phyloP scores from a whole-genome alignment of 768 basidiomycete genomes.

The Crucibulum laeve region DNA sequence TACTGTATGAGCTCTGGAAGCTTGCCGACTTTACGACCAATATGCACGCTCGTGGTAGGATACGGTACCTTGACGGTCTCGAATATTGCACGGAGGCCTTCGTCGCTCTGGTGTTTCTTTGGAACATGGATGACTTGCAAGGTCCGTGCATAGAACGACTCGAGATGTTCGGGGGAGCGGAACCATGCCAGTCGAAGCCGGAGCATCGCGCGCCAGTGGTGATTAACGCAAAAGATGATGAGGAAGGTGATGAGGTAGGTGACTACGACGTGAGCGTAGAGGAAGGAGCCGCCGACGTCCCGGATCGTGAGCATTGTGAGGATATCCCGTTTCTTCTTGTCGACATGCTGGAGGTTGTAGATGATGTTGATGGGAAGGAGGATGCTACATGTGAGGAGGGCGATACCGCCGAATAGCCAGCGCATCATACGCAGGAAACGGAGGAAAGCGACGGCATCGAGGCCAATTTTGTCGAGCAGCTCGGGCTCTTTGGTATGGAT shows the following conservation, averaged over 20 bases:
- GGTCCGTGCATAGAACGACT: slow-evolving; percentile 92
- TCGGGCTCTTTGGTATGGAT: slow-evolving; percentile 84
- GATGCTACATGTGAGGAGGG: slow-evolving; percentile 59
- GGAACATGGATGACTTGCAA: slow-evolving; percentile 78
- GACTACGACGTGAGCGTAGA: slow-evolving; percentile 82
- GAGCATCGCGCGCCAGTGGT: slow-evolving; percentile 78
- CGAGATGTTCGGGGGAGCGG: slow-evolving; percentile 81
- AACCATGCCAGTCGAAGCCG: slow-evolving; percentile 83
- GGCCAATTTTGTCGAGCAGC: slow-evolving; percentile 81
- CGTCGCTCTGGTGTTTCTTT: slow-evolving; percentile 79
- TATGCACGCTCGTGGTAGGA: slow-evolving; percentile 87
- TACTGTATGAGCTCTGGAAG: slow-evolving; percentile 89
- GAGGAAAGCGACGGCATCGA: slow-evolving; percentile 91
- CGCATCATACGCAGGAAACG: slow-evolving; percentile 88
- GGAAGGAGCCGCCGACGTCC: slow-evolving; percentile 63
- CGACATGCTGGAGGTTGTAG: slow-evolving; percentile 74
- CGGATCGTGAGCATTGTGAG: slow-evolving; percentile 86
- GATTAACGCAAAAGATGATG: slow-evolving; percentile 67
- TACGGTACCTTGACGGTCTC: slow-evolving; percentile 76
- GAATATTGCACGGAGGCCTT: slow-evolving; percentile 77
- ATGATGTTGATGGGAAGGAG: slow-evolving; percentile 85
- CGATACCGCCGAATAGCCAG: slow-evolving; percentile 62
- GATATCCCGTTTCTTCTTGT: slow-evolving; percentile 43
- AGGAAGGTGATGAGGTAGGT: slow-evolving; percentile 78
- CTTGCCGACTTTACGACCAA: slow-evolving; percentile 81